Base-by-base conservation (phyloP, 225 moss, liverwort and hornwort species). In the Takakia lepidozioides region DNA sequence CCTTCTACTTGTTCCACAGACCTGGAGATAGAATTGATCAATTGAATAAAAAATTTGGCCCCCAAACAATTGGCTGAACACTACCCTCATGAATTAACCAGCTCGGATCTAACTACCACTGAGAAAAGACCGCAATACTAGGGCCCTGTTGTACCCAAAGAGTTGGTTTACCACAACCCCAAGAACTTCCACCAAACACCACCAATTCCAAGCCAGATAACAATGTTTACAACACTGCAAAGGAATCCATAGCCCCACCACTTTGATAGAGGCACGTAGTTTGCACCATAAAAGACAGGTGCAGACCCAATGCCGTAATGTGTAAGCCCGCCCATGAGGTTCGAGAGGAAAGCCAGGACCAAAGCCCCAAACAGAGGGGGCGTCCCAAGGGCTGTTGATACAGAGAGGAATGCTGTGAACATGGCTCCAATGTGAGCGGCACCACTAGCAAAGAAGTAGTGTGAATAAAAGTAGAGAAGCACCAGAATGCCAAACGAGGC, bases 221-320 rank as follows among this genome's bases (percentile, higher is more conserved):
- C 26, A 27, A 85, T 52, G 49, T 85, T 82, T 46, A 86, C 76
- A 7, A 84, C 61, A 58, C 88, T 88, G 22, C 81, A 73, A 28
- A 88, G 24, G 60, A 88, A 85, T 2, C 88, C 88, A 52, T 88
- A 88, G 20, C 88, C 88, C 88, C 88, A 88, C 88, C 88, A 88
- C 39, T 79, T 66, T 3, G 75, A 70, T 20, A 88, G 62, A 2
- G 91, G 91, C 40, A 98, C 91, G 27, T 98, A 98, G 29, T 82
- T 86, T 28, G 95, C 91, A 39, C 95, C 95, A 47, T 91, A 98
- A 32, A 83, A 98, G 48, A 98, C 98, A 3, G 98, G 91, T 28
- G 98, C 98, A 4, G 98, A 98, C 53, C 98, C 98, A 29, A 98
- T 98, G 36, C 98, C 98, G n/a, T 98, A 98, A 45, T 98, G 98